These are phyloP conservation scores for Aspergillus novoparasiticus DNA, from an alignment of 2,329 filamentous ascomycete genomes.

Conservation along the genomic window DNA sequence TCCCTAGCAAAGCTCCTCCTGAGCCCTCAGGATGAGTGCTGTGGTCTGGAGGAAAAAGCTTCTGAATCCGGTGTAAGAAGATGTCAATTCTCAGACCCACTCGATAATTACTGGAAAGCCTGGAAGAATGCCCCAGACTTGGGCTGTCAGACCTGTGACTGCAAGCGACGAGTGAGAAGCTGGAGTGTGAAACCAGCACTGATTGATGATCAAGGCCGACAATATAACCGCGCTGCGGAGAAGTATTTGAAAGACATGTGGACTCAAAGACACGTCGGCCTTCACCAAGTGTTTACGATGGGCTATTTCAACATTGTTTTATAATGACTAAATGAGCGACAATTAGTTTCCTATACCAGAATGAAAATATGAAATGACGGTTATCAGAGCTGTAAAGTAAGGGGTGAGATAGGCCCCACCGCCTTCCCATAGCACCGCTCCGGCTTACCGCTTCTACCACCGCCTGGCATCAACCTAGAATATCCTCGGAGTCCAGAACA, in stretches of 20 bases:
- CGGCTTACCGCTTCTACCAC: conserved; percentile 3
- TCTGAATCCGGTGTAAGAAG: conserved; percentile 14
- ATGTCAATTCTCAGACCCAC: conserved; percentile 28
- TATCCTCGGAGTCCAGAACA: not conserved
- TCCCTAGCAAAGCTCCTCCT: conserved; percentile 30
- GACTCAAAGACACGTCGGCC: conserved; percentile 27
- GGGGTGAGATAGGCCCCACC: not conserved
- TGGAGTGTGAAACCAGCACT: conserved; percentile 33
- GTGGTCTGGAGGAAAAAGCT: conserved; percentile 24
- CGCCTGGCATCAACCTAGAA: not conserved
- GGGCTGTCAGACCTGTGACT: conserved; percentile 28
- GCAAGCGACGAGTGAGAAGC: conserved; percentile 27
- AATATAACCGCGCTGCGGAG: conserved; percentile 28
- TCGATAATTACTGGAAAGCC: conserved; percentile 32
- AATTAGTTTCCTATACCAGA: not conserved
- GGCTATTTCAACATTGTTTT: conserved; percentile 22
- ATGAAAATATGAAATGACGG: not conserved
- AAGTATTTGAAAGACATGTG: conserved; percentile 33
- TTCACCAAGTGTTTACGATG: conserved; percentile 25
- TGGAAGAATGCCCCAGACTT: conserved; percentile 28
- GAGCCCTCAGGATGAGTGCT: conserved; percentile 29
- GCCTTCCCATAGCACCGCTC: not conserved
- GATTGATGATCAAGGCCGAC: conserved; percentile 29
- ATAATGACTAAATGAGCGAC: not conserved
- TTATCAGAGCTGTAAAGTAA: not conserved